Evolutionary conservation across 2,329 filamentous ascomycete species (phyloP).

Genomic region (Colletotrichum echinochloae): DNA sequence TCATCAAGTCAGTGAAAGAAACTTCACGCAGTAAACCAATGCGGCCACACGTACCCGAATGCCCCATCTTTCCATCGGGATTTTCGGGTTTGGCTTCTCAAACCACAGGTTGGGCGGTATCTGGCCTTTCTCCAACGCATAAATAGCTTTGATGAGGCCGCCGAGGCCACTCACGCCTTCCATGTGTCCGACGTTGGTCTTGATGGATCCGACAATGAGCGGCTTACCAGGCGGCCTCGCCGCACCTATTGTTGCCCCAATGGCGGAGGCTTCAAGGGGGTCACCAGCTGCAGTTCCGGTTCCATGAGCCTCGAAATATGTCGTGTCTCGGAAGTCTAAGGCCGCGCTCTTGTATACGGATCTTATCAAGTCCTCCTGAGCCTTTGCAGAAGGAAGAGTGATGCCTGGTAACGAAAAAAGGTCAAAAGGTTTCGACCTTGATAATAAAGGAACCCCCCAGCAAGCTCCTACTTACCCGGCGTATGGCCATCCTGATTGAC

Average conservation of each 20-base stretch:
- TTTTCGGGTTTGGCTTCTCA: conserved; percentile 46
- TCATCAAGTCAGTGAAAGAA: no score
- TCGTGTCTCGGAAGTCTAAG: conserved; percentile 43
- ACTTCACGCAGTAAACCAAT: no score
- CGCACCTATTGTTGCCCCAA: conserved; percentile 56
- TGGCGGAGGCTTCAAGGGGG: conserved; percentile 63
- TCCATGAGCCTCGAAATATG: conserved; percentile 60
- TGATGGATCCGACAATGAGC: conserved; percentile 32
- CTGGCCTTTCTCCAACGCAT: conserved; percentile 46
- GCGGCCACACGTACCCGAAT: conserved; percentile 19
- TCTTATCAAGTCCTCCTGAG: conserved; percentile 51
- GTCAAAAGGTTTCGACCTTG: no score
- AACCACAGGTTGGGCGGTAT: conserved; percentile 44
- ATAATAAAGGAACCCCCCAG: no score
- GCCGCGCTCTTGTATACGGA: conserved; percentile 49
- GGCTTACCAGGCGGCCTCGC: conserved; percentile 38
- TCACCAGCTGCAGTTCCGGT: conserved; percentile 68
- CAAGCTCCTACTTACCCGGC: conserved; percentile 40
- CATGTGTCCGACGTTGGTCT: conserved; percentile 46
- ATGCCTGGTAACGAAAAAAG: conserved; percentile 42
- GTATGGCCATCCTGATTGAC: conserved; percentile 58
- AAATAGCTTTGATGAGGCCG: conserved; percentile 44
- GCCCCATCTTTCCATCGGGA: conserved; percentile 44
- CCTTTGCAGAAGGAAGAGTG: conserved; percentile 45
- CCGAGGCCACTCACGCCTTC: conserved; percentile 40